phyloP scores from a whole-genome alignment of 345 rosid genomes.

The Triadica sebifera region DNA sequence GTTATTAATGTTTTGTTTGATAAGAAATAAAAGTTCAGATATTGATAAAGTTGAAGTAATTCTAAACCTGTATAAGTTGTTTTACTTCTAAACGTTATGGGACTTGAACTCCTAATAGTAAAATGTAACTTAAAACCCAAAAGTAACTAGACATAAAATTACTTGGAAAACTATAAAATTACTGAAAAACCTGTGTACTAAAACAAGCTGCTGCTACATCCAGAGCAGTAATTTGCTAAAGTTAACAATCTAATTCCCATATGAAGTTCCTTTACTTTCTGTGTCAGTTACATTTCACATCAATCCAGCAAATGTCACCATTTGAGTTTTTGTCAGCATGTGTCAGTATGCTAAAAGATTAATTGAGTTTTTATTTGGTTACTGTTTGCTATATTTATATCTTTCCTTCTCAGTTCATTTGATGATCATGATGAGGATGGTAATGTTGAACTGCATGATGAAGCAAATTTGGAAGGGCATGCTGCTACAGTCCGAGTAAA shows the following conservation, averaged over 20 bases:
- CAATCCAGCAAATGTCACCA: not conserved
- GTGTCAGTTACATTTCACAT: not conserved
- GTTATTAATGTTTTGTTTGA: too few relatives aligned
- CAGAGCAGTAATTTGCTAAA: not conserved
- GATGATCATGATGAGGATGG: constrained; percentile 85
- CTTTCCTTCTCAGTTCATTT: constrained; percentile 57
- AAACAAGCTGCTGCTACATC: not conserved
- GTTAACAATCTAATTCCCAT: not conserved
- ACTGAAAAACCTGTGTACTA: not conserved
- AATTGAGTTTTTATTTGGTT: not conserved
- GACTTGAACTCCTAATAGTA: not conserved
- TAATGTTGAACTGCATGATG: constrained; percentile 57
- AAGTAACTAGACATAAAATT: too few relatives aligned
- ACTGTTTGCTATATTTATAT: constrained; percentile 8
- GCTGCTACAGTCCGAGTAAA: constrained; percentile 33
- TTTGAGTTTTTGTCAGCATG: not conserved
- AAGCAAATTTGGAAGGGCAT: constrained; percentile 49
- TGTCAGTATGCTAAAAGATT: not conserved
- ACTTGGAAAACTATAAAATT: not conserved
- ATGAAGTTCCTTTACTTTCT: not conserved
- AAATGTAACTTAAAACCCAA: not conserved
- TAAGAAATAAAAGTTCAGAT: too few relatives aligned
- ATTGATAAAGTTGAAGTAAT: not conserved
- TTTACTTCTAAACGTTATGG: not conserved
- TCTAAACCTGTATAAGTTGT: not conserved